Conservation (phyloP, 108 stramenopile species). For the Skeletonema marinoi region DNA sequence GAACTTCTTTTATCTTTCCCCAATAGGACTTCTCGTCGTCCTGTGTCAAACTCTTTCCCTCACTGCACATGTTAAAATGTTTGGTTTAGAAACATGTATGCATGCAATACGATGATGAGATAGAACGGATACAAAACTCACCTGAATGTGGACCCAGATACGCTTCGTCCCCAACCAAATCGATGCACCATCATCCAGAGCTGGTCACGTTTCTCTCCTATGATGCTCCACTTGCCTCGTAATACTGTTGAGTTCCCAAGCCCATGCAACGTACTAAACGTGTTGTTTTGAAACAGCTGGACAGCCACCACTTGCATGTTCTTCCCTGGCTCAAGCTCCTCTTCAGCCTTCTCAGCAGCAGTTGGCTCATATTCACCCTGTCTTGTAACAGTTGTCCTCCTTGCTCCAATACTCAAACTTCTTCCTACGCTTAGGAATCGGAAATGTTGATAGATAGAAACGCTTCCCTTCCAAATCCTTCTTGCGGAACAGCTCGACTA, state of each 20-base stretch:
- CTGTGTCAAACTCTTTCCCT: slow-evolving; percentile 65
- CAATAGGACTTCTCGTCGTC: slow-evolving; percentile 80
- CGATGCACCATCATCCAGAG: slow-evolving; percentile 86
- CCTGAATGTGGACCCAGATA: slow-evolving; percentile 77
- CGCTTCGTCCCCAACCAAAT: slow-evolving; percentile 84
- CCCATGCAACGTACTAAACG: slow-evolving; percentile 71
- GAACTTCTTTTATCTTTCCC: slow-evolving; percentile 67
- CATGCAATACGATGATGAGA: background rate
- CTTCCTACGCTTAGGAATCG: slow-evolving; percentile 51
- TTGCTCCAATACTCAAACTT: slow-evolving; percentile 66
- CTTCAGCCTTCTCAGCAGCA: slow-evolving; percentile 42
- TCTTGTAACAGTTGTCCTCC: slow-evolving; percentile 64
- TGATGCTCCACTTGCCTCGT: slow-evolving; percentile 77
- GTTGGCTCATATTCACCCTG: slow-evolving; percentile 53
- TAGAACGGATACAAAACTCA: slow-evolving; percentile 14
- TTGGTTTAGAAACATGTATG: background rate
- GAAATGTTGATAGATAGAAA: slow-evolving; percentile 73
- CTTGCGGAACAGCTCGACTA: slow-evolving; percentile 62
- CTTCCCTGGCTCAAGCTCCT: slow-evolving; percentile 47
- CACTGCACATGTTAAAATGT: slow-evolving; percentile 39
- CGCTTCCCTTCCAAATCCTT: slow-evolving; percentile 68
- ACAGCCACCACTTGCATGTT: slow-evolving; percentile 66
- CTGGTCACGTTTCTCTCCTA: slow-evolving; percentile 73
- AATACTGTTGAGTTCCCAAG: slow-evolving; percentile 65
- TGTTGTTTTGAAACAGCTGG: slow-evolving; percentile 76